phyloP scores from a whole-genome alignment of 306 rosid genomes.

The Dicorynia guianensis region DNA sequence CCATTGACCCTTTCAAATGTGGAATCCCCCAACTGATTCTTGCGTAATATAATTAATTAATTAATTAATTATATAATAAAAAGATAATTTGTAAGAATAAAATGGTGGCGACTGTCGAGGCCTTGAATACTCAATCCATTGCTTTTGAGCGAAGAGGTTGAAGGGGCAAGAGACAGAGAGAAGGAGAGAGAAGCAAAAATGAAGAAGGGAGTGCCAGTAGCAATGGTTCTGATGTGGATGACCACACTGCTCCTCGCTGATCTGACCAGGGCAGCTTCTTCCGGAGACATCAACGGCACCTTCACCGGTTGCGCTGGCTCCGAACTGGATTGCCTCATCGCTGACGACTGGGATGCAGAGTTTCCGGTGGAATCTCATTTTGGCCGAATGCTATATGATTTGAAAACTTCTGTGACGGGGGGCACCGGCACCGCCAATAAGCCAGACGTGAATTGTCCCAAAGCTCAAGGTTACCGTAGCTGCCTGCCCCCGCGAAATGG shows the following conservation, averaged over 20 bases:
- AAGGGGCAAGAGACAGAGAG: neutral
- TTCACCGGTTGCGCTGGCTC: conserved; percentile 8
- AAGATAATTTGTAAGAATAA: no score
- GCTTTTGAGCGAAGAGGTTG: no score
- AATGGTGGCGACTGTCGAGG: no score
- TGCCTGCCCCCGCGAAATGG: conserved; percentile 33
- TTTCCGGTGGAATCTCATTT: conserved; percentile 35
- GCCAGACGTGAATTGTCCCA: conserved; percentile 34
- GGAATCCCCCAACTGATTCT: no score
- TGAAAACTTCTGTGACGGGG: neutral
- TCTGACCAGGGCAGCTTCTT: neutral
- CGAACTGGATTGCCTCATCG: conserved; percentile 41
- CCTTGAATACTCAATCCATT: no score
- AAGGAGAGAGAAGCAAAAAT: neutral
- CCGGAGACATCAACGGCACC: conserved; percentile 23
- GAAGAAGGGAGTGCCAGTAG: conserved; percentile 31
- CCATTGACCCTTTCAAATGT: no score
- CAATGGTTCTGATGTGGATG: neutral
- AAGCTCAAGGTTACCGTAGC: neutral
- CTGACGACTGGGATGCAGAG: conserved; percentile 34
- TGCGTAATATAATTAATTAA: no score
- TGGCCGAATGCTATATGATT: conserved; percentile 43
- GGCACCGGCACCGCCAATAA: conserved; percentile 15
- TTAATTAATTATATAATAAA: no score
- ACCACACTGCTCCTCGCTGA: conserved; percentile 37